Percentiles rank a stretch among this genome's conserved stretches.
Conservation (phyloP, 108 stramenopile species). For the Cylindrotheca closterium region DNA sequence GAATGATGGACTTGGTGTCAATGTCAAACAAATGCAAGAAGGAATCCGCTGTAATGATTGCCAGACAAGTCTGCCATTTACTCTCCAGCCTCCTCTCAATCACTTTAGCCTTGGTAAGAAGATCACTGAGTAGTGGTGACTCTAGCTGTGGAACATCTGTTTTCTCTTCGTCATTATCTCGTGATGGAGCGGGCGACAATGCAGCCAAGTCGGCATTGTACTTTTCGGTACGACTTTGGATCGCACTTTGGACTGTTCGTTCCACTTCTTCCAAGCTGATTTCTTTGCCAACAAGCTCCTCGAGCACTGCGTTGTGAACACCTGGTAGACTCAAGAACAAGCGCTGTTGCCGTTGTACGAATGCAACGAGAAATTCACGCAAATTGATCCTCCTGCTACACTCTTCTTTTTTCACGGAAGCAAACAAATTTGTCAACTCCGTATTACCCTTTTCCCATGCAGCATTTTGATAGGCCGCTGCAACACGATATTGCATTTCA, state of each 20-base stretch:
- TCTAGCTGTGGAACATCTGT: slow-evolving; percentile 40
- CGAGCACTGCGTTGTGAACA: slow-evolving; percentile 49
- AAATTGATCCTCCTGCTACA: slow-evolving; percentile 57
- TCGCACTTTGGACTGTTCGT: slow-evolving; percentile 55
- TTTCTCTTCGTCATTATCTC: slow-evolving; percentile 23
- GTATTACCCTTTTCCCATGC: slow-evolving; percentile 74
- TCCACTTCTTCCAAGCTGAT: slow-evolving; percentile 60
- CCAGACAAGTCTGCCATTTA: slow-evolving; percentile 65
- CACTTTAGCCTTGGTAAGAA: slow-evolving; percentile 71
- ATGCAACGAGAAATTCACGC: slow-evolving; percentile 65
- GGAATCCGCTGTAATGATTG: slow-evolving; percentile 63
- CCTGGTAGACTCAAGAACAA: slow-evolving; percentile 61
- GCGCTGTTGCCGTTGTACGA: slow-evolving; percentile 65
- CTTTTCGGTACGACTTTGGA: slow-evolving; percentile 50
- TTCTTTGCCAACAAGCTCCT: slow-evolving; percentile 62
- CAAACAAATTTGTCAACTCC: slow-evolving; percentile 63
- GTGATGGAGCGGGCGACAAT: slow-evolving; percentile 23
- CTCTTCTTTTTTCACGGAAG: slow-evolving; percentile 64
- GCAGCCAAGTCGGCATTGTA: slow-evolving; percentile 22
- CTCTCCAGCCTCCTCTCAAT: slow-evolving; percentile 49
- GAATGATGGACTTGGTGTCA: slow-evolving; percentile 31
- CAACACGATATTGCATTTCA: slow-evolving; percentile 80
- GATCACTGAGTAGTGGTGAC: slow-evolving; percentile 67
- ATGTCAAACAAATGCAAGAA: slow-evolving; percentile 80
- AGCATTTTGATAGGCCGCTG: slow-evolving; percentile 64